Percentiles rank a stretch among this genome's conserved stretches.
These are phyloP conservation scores for Gentiana macrophylla DNA, from an alignment of 257 asterid species.

Conservation along the genomic window DNA sequence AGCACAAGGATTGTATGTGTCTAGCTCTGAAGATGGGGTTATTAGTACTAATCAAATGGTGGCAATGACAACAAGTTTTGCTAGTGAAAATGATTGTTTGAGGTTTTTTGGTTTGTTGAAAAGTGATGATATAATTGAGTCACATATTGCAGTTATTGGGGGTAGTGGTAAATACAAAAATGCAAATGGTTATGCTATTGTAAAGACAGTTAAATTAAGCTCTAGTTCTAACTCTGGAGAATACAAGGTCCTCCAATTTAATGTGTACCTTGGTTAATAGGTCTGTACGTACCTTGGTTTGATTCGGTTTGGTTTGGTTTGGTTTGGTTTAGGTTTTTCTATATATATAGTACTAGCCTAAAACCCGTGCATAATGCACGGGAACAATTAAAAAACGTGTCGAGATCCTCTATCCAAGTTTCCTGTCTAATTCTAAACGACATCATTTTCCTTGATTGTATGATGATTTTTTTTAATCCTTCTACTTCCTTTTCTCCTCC, in stretches of 20 bases:
- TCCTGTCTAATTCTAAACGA: no score
- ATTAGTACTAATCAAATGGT: constrained; percentile 43
- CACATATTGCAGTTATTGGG: constrained; percentile 67
- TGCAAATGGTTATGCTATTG: constrained; percentile 61
- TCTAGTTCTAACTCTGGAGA: constrained; percentile 1
- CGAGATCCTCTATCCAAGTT: no score
- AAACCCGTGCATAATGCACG: no score
- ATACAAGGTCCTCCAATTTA: constrained; percentile 16
- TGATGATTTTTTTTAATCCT: no score
- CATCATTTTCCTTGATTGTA: no score
- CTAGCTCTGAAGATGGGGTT: constrained; percentile 53
- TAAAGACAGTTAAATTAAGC: constrained; percentile 16
- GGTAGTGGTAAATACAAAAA: constrained; percentile 59
- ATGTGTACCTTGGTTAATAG: constrained; percentile 15
- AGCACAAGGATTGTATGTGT: constrained; percentile 67
- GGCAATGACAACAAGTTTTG: constrained; percentile 62
- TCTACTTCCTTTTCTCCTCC: no score
- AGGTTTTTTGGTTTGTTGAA: constrained; percentile 59
- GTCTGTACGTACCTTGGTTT: no score
- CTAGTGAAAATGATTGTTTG: constrained; percentile 43
- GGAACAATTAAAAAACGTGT: no score
- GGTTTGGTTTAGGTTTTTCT: no score
- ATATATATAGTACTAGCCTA: no score
- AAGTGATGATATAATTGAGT: constrained; percentile 46
- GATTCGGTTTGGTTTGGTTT: no score